Evolutionary conservation across 208 protist genomes (phyloP), one percentile per base, ranked within the genome.

Genomic region (Acanthamoeba triangularis): DNA sequence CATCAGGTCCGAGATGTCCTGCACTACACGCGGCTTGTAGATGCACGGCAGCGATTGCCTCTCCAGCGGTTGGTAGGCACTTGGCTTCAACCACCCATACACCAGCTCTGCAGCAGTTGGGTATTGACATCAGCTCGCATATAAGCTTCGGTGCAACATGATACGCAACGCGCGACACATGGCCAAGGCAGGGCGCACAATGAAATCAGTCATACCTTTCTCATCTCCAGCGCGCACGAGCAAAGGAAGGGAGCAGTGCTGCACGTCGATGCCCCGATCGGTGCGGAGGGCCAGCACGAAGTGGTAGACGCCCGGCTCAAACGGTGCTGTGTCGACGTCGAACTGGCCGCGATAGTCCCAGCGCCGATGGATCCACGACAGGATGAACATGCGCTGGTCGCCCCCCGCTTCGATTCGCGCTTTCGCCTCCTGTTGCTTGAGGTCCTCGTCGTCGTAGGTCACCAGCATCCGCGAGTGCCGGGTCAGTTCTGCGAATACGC

Each of bases 231-330:
- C 16, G 11, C 74, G 33, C 11, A 82, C 18, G 5, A 82, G 74
- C 13, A 82, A 5, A 6, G 74, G 74, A 0, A 35, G 41, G 37
- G 37, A 54, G 74, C 74, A 82, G n/a, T 52, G 25, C 23, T 28
- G 74, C 3, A 52, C 74, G 30, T 82, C 74, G 37, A 49, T 52
- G 74, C 74, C 23, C 37, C 8, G 35, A 28, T 82, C 30, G 33
- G 63, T 13, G n/a, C 74, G 74, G 2, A 82, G 37, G 23, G 11
- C 74, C 35, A 82, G 8, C 37, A 82, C 74, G 7, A 82, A 82
- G 74, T 82, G 74, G 41, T 82, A 82, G 8, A 82, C 74, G 74
- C 74, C 74, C 16, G 74, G 74, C 41, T 82, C 74, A 37, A 82
- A 82, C 8, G 74, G 74, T 0, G 74, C 74, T 14, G 41, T 41